Evolutionary conservation across 1,139 yeast genomes (phyloP), one percentile per base, ranked within the genome.

Genomic region (Debaryomyces subglobosus): DNA sequence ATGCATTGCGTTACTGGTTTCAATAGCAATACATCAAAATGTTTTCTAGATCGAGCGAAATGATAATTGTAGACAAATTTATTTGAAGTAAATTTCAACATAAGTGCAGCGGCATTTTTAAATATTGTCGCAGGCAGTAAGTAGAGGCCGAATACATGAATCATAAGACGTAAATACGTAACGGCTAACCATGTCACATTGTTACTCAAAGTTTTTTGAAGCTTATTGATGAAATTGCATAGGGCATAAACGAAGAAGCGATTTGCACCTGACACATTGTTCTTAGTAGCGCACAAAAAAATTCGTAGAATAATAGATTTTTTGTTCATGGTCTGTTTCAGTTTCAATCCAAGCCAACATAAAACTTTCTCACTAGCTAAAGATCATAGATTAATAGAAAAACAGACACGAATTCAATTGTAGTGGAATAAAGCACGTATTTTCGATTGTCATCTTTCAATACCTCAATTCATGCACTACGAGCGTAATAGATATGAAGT

Each of bases 401-500:
- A 9, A n/a, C 25, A 20, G 13, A 32, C n/a, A 9, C 6, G 35
- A 32, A 15, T 32, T 15, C 16, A 38, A 23, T 24, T 38, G 32
- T 16, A 15, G 29, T 38, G 29, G 29, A 25, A 24, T 32, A 16
- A 16, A 32, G 3, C 20, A 32, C 35, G 18, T 35, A 35, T 20
- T 12, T 21, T 21, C 25, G 21, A 12, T 35, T 21, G 38, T 13
- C 25, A 35, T 12, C 15, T 10, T 21, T 20, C 25, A 35, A 35
- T n/a, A 10, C 25, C 9, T 35, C 23, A 35, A 35, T 35, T 35
- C 45, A 23, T 43, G 34, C 32, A 44, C 34, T 44, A 32, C 15
- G 27, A 25, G 27, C 30, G 30, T n/a, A 20, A 9, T 8, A 35
- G 41, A 21, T 30, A 59, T 61, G 68, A 55, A 56, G 47, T 53